These are phyloP conservation scores for Chytriomyces confervae DNA, from an alignment of 192 early-diverging fungal species.

Conservation along the genomic window DNA sequence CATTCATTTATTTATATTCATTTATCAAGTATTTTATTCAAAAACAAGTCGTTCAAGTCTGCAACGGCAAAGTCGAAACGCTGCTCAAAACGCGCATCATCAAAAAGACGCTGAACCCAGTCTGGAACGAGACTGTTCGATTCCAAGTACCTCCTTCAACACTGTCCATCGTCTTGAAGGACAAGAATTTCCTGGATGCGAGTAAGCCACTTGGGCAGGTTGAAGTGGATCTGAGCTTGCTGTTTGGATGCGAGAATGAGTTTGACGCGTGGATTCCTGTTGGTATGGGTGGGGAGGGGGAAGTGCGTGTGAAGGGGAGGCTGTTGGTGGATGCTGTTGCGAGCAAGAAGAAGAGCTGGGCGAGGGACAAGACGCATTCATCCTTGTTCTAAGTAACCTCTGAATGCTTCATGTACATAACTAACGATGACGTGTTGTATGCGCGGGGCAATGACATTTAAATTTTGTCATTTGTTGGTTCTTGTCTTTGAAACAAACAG, in stretches of 20 bases:
- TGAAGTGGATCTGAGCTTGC: conserved; percentile 57
- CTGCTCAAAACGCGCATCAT: conserved; percentile 70
- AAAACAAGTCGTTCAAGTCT: conserved; percentile 25
- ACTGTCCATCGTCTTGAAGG: conserved; percentile 68
- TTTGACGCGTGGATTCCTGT: conserved; percentile 48
- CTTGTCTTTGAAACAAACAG: too few relatives aligned
- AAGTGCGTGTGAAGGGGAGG: conserved; percentile 28
- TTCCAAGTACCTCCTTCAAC: conserved; percentile 40
- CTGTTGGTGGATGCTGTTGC: too few relatives aligned
- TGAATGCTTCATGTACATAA: too few relatives aligned
- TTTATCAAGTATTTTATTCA: too few relatives aligned
- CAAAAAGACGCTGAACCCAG: conserved; percentile 73
- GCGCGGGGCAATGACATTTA: too few relatives aligned
- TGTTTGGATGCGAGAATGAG: conserved; percentile 25
- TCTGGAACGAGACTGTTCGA: conserved; percentile 56
- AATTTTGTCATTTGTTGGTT: too few relatives aligned
- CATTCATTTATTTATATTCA: neutral
- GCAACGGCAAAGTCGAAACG: conserved; percentile 61
- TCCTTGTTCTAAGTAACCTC: too few relatives aligned
- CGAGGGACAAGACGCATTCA: too few relatives aligned
- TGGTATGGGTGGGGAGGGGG: conserved; percentile 48
- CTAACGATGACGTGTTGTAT: too few relatives aligned
- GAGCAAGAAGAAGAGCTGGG: too few relatives aligned
- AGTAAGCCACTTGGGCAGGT: conserved; percentile 70
- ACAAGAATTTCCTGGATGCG: conserved; percentile 69